A percentile compares a stretch with the other conserved stretches of the same genome.
These are phyloP conservation scores for Eurotiales sp. DNA, from an alignment of 2,329 filamentous ascomycete genomes.

Conservation along the genomic window DNA sequence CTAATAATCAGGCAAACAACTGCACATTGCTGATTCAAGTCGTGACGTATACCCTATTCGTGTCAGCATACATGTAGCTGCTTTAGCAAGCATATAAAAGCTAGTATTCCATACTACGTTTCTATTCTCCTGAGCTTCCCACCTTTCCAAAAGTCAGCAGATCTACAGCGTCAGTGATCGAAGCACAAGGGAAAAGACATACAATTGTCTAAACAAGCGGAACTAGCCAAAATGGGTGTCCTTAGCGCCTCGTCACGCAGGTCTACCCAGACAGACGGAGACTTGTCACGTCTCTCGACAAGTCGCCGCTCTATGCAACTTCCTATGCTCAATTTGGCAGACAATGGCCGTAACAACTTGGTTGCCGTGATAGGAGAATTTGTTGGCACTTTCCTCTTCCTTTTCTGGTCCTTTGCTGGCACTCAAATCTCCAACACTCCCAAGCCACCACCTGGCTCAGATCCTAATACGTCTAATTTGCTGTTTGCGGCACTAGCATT, in stretches of 20 bases:
- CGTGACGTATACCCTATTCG: not conserved
- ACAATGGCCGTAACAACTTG: conserved; percentile 40
- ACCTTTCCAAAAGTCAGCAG: not conserved
- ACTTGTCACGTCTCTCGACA: conserved; percentile 15
- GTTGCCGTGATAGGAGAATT: conserved; percentile 50
- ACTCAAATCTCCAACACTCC: conserved; percentile 45
- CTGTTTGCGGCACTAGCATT: conserved; percentile 45
- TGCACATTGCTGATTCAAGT: not conserved
- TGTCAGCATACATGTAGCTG: not conserved
- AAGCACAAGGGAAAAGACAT: no score
- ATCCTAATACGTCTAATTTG: conserved; percentile 34
- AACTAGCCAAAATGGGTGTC: conserved; percentile 3
- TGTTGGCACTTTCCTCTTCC: conserved; percentile 50
- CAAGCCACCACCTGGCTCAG: conserved; percentile 27
- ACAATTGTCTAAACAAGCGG: not conserved
- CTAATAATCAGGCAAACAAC: no score
- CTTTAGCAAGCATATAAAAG: not conserved
- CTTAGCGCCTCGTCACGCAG: not conserved
- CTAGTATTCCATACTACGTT: not conserved
- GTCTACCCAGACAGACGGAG: not conserved
- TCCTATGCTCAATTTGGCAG: conserved; percentile 33
- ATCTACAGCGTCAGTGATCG: not conserved
- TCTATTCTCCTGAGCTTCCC: not conserved
- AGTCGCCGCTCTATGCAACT: conserved; percentile 22
- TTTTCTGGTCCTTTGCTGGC: conserved; percentile 48